Evolutionary conservation across 2,329 filamentous ascomycete genomes (phyloP), one percentile per base, ranked within the genome.

Genomic region (Elsinoe necatrix): DNA sequence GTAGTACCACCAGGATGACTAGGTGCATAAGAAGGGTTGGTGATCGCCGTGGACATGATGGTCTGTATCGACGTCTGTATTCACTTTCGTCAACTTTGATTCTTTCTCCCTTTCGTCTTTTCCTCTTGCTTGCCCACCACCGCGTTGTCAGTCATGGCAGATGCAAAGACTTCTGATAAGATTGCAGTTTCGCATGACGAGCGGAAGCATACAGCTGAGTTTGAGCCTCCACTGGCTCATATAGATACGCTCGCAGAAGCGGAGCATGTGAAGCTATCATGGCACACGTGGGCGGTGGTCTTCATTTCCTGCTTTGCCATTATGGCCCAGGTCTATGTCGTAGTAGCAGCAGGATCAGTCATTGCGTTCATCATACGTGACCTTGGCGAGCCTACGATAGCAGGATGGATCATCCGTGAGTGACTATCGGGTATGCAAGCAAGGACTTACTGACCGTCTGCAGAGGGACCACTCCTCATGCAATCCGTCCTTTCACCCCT

Each of bases 361-460:
- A 76, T 81, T 55, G 75, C 77, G 0, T 82, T 81, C 63, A 80
- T 77, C 59, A 70, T 79, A 21, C 71, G 77, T 34, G 79, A 81
- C 62, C 66, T 82, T 4, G 78, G 78, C 9, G 73, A 77, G 42
- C 68, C 73, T 9, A 67, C 73, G 1, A 71, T 80, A 14, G 70
- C 77, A 1, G 77, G 78, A 25, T 81, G 79, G 78, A 75, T 81
- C 58, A 81, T 81, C 51, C 77, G 56, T 57, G 78, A 68, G 75
- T 18, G 52, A 39, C 52, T 54, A 52, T 14, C 18, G 45, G 4
- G 4, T 9, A 18, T 16, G n/a, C n/a, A 48, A 4, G 25, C 3
- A 7, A 14, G 7, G 2, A n/a, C 4, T 3, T 16, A 20, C 31
- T 52, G 48, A 52, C 34, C 7, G 60, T 47, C 37, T n/a, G 18